Percentiles rank a stretch among this genome's conserved stretches.
phyloP scores from a whole-genome alignment of 768 basidiomycete genomes.

The Boletus rubropictus region DNA sequence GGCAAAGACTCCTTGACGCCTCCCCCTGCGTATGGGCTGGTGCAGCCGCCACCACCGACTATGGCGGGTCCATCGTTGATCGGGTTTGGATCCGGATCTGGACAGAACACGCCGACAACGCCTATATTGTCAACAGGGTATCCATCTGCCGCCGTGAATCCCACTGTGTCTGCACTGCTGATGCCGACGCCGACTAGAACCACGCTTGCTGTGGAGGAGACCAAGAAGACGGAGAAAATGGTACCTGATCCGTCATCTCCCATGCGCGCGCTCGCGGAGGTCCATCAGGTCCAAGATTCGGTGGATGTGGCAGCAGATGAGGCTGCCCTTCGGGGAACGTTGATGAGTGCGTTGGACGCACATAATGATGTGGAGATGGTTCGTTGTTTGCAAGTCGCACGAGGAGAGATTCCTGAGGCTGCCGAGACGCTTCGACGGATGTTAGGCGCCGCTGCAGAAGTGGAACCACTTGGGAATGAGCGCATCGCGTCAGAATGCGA shows the following conservation, averaged over 20 bases:
- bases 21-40: slow-evolving; percentile 4
- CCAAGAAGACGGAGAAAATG: not conserved
- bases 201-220: slow-evolving; percentile 7
- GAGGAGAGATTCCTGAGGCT: slow-evolving; percentile 23
- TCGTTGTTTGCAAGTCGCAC: slow-evolving; percentile 18
- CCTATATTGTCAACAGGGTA: not conserved
- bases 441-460: not conserved
- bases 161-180: not conserved
- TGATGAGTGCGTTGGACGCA: slow-evolving; percentile 12
- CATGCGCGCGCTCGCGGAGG: slow-evolving; percentile 12
- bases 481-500: too few relatives aligned
- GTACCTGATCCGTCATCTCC: not conserved
- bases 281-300: slow-evolving; percentile 21
- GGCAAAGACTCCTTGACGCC: not conserved
- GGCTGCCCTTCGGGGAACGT: slow-evolving; percentile 18
- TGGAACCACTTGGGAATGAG: not conserved
- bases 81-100: not conserved
- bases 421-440: slow-evolving; percentile 19
- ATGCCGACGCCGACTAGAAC: slow-evolving; percentile 13
- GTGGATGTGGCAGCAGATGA: slow-evolving; percentile 20
- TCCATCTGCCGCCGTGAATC: not conserved
- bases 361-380: slow-evolving; percentile 20
- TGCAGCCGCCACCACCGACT: not conserved
- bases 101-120: not conserved
- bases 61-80: not conserved